Base-by-base conservation (phyloP, 1,139 yeast species). In the Arxiozyma heterogenica region DNA sequence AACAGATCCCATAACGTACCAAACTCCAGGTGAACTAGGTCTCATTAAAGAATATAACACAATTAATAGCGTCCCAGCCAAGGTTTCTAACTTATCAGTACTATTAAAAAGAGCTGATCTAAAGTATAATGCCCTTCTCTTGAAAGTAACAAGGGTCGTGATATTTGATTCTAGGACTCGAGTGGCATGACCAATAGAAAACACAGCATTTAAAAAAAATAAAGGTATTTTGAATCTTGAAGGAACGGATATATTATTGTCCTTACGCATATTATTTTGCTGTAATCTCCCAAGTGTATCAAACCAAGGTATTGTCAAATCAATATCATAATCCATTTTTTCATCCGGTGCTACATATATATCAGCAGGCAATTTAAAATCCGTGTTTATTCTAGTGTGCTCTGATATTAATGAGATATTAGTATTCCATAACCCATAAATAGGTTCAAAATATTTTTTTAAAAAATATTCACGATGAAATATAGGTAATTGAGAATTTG, bases 1-100 rank as follows among this genome's bases (percentile, higher is more conserved):
- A 0, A 93, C 93, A 7, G 88, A 80, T 0, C 96, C 96, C 57
- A 88, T 73, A 1, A 87, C 81, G 64, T 88, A 88, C 97, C 97
- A 90, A n/a, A 88, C 88, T 1, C 96, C 94, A 0, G 96, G 96
- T 4, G 82, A 80, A 1, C 86, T 80, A 0, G 91, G 90, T 58
- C 89, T 73, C 90, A 84, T 76, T 25, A 81, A 76, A 1, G 95
- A 82, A 64, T 86, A 90, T 5, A 83, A 66, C 0, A 94, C 81
- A 46, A 85, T 71, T 23, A 88, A 71, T 38, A 90, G 66, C 20
- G 87, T 73, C 0, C 91, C 93, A 64, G 86, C 91, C 2, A 90
- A 70, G 0, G 86, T 77, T 62, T 86, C 94, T 49, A 88, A 70
- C 44, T 84, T 77, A 63, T 88, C 87, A 0, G 72, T 59, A 0